A percentile compares a stretch with the other conserved stretches of the same genome.
Evolutionary conservation across 1,284 basidiomycete genomes (phyloP).

Genomic region (Ceratobasidium sp.): DNA sequence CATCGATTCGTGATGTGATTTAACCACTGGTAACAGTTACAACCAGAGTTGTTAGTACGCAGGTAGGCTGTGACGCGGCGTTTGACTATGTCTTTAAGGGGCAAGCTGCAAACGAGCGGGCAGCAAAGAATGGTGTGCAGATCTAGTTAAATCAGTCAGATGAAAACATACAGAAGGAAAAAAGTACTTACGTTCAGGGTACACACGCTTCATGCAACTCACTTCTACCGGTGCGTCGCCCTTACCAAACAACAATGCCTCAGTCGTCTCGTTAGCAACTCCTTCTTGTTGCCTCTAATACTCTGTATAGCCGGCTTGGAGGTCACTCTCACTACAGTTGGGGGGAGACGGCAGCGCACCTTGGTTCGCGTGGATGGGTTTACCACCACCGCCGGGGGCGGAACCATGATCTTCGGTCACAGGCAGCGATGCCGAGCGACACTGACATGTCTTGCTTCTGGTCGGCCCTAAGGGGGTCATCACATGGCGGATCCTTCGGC

Average conservation of each 20-base stretch:
- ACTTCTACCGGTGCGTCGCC: neutral
- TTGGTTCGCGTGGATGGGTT: slow-evolving; percentile 6
- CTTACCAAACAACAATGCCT: slow-evolving; percentile 19
- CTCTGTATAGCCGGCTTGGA: slow-evolving; percentile 22
- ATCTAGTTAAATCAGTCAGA: slow-evolving; percentile 18
- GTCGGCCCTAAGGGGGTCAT: slow-evolving; percentile 5
- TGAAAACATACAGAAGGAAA: neutral
- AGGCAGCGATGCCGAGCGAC: slow-evolving; percentile 14
- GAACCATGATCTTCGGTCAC: slow-evolving; percentile 15
- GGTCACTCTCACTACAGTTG: slow-evolving; percentile 38
- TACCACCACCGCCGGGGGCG: slow-evolving; percentile 11
- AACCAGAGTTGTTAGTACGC: neutral
- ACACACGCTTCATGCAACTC: slow-evolving; percentile 9
- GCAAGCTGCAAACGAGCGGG: neutral
- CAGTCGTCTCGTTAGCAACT: slow-evolving; percentile 23
- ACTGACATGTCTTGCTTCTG: slow-evolving; percentile 15
- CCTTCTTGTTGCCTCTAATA: slow-evolving; percentile 23
- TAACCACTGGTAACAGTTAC: slow-evolving; percentile 7
- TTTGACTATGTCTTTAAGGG: neutral
- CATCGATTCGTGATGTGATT: neutral
- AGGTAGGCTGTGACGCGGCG: slow-evolving; percentile 3
- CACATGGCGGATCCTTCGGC: neutral
- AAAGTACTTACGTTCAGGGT: slow-evolving; percentile 9
- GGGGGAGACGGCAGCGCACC: slow-evolving; percentile 32
- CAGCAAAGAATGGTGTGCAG: slow-evolving; percentile 6